Evolutionary conservation across 1,284 basidiomycete genomes (phyloP).

Genomic region (Ustilago trichophora): DNA sequence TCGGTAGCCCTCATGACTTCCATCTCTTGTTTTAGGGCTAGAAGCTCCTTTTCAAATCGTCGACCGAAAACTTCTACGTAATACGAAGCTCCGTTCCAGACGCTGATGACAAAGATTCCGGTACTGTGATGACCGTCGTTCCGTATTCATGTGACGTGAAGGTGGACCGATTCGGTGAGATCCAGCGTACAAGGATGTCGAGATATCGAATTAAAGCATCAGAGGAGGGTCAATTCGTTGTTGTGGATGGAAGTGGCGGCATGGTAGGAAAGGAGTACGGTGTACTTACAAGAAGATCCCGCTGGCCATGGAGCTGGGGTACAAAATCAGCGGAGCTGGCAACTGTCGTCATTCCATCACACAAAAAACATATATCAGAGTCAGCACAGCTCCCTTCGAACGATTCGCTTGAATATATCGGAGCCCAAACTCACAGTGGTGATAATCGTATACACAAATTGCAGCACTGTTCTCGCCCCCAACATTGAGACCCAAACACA

Average conservation of each 20-base stretch:
- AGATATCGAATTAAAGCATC: too few relatives aligned
- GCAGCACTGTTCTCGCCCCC: conserved; percentile 24
- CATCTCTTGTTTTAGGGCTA: conserved; percentile 33
- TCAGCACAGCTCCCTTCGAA: too few relatives aligned
- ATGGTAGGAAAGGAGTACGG: neutral
- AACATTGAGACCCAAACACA: too few relatives aligned
- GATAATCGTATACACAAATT: conserved; percentile 80
- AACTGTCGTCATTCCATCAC: too few relatives aligned
- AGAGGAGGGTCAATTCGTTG: neutral
- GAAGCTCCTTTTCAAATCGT: conserved; percentile 53
- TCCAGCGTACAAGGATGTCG: too few relatives aligned
- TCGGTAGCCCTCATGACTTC: conserved; percentile 28
- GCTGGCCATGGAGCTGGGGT: conserved; percentile 79
- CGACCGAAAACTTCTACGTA: conserved; percentile 71
- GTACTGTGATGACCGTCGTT: too few relatives aligned
- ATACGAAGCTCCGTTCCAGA: conserved; percentile 52
- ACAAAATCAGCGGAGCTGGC: conserved; percentile 82
- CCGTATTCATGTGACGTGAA: too few relatives aligned
- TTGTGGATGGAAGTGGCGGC: too few relatives aligned
- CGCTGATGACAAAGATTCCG: conserved; percentile 42
- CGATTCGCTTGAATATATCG: too few relatives aligned
- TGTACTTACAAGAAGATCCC: conserved; percentile 78
- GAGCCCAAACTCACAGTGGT: conserved; percentile 71
- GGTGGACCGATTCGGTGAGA: too few relatives aligned
- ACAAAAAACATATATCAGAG: too few relatives aligned